A percentile compares a stretch with the other conserved stretches of the same genome.
Conservation (phyloP, 73 alveolate genomes). For the Paramecium primaurelia region DNA sequence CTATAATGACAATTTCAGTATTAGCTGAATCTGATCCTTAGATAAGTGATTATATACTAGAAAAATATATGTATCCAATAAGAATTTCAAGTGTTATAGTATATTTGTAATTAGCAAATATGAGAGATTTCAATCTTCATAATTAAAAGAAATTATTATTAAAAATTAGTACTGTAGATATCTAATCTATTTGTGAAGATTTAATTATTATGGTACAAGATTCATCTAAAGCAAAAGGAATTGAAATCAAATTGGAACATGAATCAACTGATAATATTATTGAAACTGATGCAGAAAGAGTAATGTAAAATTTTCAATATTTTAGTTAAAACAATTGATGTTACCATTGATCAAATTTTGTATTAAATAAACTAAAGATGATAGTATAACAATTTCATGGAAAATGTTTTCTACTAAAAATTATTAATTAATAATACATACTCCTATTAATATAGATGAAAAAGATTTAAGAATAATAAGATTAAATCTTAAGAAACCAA, state of each 20-base stretch:
- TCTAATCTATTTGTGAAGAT: not conserved
- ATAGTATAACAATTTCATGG: not conserved
- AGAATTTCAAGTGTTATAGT: not conserved
- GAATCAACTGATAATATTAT: not conserved
- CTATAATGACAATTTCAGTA: constrained; percentile 27
- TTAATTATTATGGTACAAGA: not conserved
- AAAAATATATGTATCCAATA: constrained; percentile 8
- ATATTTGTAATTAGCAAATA: constrained; percentile 13
- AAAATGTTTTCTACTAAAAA: not conserved
- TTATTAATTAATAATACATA: not conserved
- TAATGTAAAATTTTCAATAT: not conserved
- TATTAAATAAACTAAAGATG: constrained; percentile 26
- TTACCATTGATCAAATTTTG: constrained; percentile 4
- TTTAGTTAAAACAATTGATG: not conserved
- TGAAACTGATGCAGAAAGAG: constrained; percentile 33
- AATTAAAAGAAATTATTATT: not conserved
- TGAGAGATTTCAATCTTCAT: constrained; percentile 36
- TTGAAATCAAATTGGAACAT: not conserved
- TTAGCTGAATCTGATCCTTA: not conserved
- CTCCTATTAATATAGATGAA: not conserved
- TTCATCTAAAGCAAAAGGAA: constrained; percentile 4
- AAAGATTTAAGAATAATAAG: not conserved
- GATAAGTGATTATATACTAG: not conserved
- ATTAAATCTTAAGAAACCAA: not conserved
- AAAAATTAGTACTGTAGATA: not conserved